Evolutionary conservation across 2,329 filamentous ascomycete genomes (phyloP).

Genomic region (Albifimbria verrucaria): DNA sequence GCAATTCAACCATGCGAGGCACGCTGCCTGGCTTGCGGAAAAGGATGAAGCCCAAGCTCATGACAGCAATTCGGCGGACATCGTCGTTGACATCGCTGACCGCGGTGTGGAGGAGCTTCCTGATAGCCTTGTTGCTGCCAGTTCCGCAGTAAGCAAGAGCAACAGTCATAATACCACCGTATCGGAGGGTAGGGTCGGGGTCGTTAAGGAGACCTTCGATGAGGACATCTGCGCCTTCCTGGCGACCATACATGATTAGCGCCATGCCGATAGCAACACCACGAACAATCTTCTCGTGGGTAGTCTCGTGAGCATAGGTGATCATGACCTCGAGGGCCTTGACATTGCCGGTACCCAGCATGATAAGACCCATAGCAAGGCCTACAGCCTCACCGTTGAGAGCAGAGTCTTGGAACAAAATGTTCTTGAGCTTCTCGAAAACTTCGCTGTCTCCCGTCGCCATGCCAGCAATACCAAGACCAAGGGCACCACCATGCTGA

Average conservation of each 20-base stretch:
- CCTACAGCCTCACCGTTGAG: conserved; percentile 97
- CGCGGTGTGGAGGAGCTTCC: conserved; percentile 90
- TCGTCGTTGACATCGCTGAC: conserved; percentile 99
- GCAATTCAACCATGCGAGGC: conserved; percentile 95
- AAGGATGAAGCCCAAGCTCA: conserved; percentile 96
- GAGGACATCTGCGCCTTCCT: conserved; percentile 91
- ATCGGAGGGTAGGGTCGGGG: conserved; percentile 87
- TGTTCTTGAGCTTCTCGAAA: conserved; percentile 84
- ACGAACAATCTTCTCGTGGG: conserved; percentile 97
- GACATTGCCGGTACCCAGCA: conserved; percentile 96
- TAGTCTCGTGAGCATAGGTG: conserved; percentile 93
- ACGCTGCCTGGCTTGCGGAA: conserved; percentile 98
- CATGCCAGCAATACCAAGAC: conserved; percentile 96
- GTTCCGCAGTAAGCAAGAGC: conserved; percentile 96
- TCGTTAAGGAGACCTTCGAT: conserved; percentile 92
- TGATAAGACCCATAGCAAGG: conserved; percentile 93
- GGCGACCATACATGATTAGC: conserved; percentile 94
- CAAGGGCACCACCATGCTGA: conserved; percentile 92
- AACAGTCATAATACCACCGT: conserved; percentile 98
- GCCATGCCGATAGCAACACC: conserved; percentile 96
- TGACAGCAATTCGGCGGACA: conserved; percentile 90
- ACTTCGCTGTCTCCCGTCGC: conserved; percentile 87
- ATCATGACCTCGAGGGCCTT: conserved; percentile 96
- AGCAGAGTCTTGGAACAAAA: conserved; percentile 90
- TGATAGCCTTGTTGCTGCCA: conserved; percentile 97